Conservation (phyloP, 768 basidiomycete species). For the Hypsizygus marmoreus region DNA sequence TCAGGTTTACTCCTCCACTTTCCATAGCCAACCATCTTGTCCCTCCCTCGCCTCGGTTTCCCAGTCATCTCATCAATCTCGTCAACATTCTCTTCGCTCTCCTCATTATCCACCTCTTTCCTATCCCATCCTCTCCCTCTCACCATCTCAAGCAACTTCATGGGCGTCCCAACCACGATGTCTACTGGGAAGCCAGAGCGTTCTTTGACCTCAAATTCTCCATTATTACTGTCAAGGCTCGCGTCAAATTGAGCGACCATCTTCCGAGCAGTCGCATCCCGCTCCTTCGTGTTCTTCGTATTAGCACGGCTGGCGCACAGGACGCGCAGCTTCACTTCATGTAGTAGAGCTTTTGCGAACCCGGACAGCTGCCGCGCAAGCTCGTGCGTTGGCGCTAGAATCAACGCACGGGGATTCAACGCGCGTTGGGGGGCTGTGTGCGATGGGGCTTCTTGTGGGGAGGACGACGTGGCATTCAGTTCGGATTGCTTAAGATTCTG, state of each 20-base stretch:
- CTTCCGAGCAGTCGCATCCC: constrained; percentile 46
- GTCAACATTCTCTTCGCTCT: constrained; percentile 24
- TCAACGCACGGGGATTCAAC: constrained; percentile 71
- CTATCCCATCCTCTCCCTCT: constrained; percentile 54
- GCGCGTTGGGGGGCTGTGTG: constrained; percentile 23
- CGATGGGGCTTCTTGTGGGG: constrained; percentile 5
- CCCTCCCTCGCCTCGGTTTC: constrained; percentile 35
- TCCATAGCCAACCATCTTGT: constrained; percentile 40
- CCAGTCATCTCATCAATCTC: constrained; percentile 11
- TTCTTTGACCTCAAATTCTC: constrained; percentile 25
- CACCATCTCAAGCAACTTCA: constrained; percentile 63
- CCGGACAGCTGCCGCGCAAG: constrained; percentile 77
- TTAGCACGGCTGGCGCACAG: constrained; percentile 70
- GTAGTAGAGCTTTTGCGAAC: constrained; percentile 75
- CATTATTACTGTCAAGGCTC: constrained; percentile 14
- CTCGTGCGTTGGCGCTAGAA: constrained; percentile 90
- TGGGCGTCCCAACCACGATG: constrained; percentile 63
- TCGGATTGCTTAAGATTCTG: constrained; percentile 77
- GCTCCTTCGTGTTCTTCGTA: constrained; percentile 28
- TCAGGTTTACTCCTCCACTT: constrained; percentile 47
- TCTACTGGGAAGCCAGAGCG: constrained; percentile 38
- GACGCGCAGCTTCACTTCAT: constrained; percentile 76
- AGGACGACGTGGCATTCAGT: constrained; percentile 15
- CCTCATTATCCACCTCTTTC: constrained; percentile 26
- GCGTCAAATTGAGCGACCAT: constrained; percentile 42